These are phyloP conservation scores for Hermanozyma aechmeae DNA, from an alignment of 805 yeast species.

Conservation along the genomic window DNA sequence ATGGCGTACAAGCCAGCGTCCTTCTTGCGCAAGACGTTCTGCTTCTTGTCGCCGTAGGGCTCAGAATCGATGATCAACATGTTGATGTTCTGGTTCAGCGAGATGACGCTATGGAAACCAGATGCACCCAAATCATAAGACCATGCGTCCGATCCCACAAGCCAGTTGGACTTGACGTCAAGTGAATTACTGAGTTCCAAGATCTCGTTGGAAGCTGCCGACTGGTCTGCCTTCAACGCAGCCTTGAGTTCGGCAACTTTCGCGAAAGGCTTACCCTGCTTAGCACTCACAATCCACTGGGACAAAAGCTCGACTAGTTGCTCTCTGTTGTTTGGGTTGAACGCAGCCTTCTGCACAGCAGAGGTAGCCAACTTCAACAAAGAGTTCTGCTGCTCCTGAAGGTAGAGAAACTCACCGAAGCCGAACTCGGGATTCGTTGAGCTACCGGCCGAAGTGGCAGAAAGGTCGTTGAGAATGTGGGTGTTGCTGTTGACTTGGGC, in stretches of 20 bases:
- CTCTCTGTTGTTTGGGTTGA: conserved; percentile 33
- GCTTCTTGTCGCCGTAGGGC: conserved; percentile 39
- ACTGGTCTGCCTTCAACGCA: conserved; percentile 20
- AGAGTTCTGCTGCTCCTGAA: conserved; percentile 40
- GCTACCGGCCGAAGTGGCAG: conserved; percentile 33
- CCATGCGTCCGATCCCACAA: conserved; percentile 94
- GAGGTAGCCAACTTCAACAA: conserved; percentile 37
- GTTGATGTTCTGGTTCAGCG: conserved; percentile 71
- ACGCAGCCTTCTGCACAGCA: conserved; percentile 37
- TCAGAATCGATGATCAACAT: conserved; percentile 83
- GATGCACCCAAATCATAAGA: conserved; percentile 86
- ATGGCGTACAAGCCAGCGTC: conserved; percentile 91
- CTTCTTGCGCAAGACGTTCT: conserved; percentile 59
- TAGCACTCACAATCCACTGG: conserved; percentile 56
- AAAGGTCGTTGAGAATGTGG: conserved; percentile 51
- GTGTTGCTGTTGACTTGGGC: conserved; percentile 54
- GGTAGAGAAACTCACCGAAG: conserved; percentile 62
- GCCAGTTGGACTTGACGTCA: conserved; percentile 54
- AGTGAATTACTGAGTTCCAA: conserved; percentile 40
- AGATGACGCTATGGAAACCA: conserved; percentile 77
- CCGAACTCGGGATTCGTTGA: conserved; percentile 76
- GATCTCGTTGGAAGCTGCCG: conserved; percentile 35
- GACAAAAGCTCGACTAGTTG: conserved; percentile 50
- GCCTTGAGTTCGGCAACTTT: conserved; percentile 14
- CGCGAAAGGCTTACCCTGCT: conserved; percentile 23